A percentile compares a stretch with the other conserved stretches of the same genome.
Evolutionary conservation across 129 eudicot species (phyloP).

Genomic region (Erigeron canadensis): DNA sequence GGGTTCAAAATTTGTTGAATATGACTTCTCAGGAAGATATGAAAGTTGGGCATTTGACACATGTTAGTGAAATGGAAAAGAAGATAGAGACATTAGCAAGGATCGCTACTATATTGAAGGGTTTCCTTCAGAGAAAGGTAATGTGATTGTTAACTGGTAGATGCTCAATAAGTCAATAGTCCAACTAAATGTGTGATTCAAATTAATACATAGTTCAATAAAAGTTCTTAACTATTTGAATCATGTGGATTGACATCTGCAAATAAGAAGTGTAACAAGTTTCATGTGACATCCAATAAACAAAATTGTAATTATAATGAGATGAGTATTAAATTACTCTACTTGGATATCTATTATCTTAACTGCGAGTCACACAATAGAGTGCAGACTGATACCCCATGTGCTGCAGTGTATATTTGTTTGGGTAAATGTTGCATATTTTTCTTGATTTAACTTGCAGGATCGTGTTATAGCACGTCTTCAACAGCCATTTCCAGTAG

Average conservation of each 20-base stretch:
- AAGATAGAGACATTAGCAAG: constrained; percentile 85
- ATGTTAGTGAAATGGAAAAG: constrained; percentile 94
- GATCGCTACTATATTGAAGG: constrained; percentile 77
- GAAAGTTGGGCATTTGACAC: constrained; percentile 82
- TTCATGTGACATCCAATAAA: too few relatives aligned
- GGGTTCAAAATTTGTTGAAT: constrained; percentile 8
- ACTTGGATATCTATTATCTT: too few relatives aligned
- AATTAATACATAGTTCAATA: too few relatives aligned
- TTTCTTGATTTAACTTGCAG: constrained; percentile 37
- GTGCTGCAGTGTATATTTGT: background rate
- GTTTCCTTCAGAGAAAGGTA: constrained; percentile 88
- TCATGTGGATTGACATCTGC: too few relatives aligned
- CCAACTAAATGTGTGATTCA: too few relatives aligned
- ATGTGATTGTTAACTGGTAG: background rate
- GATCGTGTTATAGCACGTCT: constrained; percentile 93
- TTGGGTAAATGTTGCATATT: background rate
- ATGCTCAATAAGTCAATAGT: too few relatives aligned
- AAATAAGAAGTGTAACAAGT: too few relatives aligned
- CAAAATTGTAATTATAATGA: too few relatives aligned
- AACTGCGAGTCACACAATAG: too few relatives aligned
- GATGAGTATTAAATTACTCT: too few relatives aligned
- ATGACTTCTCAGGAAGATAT: constrained; percentile 68
- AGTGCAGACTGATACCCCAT: background rate
- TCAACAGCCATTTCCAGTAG: constrained; percentile 85
- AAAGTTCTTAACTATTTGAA: too few relatives aligned